Base-by-base conservation (phyloP, 2,329 filamentous ascomycete genomes). In the Byssochlamys sp. region DNA sequence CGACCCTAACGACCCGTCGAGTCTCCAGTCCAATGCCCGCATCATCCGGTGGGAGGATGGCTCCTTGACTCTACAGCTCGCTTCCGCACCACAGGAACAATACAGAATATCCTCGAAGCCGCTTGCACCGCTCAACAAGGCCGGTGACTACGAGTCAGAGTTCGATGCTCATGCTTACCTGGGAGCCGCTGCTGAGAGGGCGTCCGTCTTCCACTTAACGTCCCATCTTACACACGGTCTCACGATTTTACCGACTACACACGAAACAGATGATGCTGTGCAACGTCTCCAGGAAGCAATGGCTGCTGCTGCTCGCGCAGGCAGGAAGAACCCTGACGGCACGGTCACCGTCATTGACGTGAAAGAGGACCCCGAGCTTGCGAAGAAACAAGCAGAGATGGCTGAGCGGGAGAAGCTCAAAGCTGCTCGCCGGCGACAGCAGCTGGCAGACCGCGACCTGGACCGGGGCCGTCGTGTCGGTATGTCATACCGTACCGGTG, bases 31-130 rank as follows among this genome's bases (percentile, higher is more conserved):
- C 5, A 87, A 87, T 64, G 82, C 84, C 10, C 83, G 84, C 48
- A 77, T 87, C 55, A 77, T 87, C 54, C 80, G 81, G 61, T 88
- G 85, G 85, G 84, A 83, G 19, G 84, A 88, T 65, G 85, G 85
- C 39, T 85, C 82, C 3, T 71, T 87, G 52, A 87, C 84, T 1
- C 74, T 88, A 3, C 85, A 88, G 65, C 76, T 87, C 39, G 84
- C 83, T 26, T 84, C 81, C 12, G 80, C 84, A 39, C 82, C 84
- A 1, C 77, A 73, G 35, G 80, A 80, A 57, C 84, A 86, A 63
- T 86, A 84, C 69, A 78, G 80, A 60, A 80, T 85, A 57, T 72
- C 80, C 59, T 76, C 81, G 35, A 82, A 83, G 66, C 71, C 81
- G 52, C 76, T 87, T 55, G 81, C 81, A 31, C 82, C 82, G 61